Evolutionary conservation across 768 basidiomycete genomes (phyloP).

Genomic region (Amanita subjunquillea): DNA sequence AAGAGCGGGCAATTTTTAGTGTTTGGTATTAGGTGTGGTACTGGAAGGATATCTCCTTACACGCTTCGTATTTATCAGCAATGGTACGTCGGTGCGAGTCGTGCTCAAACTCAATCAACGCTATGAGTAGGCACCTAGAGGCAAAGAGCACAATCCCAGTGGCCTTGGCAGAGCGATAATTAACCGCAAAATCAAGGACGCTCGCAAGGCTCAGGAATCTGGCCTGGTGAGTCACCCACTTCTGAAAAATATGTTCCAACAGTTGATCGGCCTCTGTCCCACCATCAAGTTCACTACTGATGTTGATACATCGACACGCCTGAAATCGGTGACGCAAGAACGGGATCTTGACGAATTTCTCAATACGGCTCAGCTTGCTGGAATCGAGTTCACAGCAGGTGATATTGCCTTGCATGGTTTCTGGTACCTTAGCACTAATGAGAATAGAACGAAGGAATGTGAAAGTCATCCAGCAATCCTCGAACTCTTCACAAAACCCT

Average conservation of each 20-base stretch:
- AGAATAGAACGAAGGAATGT: constrained; percentile 65
- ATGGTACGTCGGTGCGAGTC: neutral
- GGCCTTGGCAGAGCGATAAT: constrained; percentile 95
- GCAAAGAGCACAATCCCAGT: constrained; percentile 55
- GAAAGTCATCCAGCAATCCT: constrained; percentile 59
- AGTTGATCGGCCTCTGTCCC: constrained; percentile 6
- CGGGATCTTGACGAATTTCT: constrained; percentile 92
- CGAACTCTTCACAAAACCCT: constrained; percentile 59
- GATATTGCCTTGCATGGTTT: constrained; percentile 10
- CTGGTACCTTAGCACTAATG: neutral
- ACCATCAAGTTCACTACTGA: constrained; percentile 64
- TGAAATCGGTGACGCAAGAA: constrained; percentile 94
- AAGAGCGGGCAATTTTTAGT: too few relatives aligned
- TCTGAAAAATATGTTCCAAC: neutral
- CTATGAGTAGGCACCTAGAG: constrained; percentile 41
- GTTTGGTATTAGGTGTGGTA: too few relatives aligned
- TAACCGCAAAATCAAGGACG: constrained; percentile 80
- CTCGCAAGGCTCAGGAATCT: constrained; percentile 46
- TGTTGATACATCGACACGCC: constrained; percentile 49
- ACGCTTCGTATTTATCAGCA: neutral
- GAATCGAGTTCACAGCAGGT: constrained; percentile 95
- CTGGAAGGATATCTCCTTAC: too few relatives aligned
- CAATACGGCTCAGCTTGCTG: constrained; percentile 89
- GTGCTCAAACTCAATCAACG: neutral
- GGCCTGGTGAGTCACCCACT: constrained; percentile 43